Conservation (phyloP, 2,329 filamentous ascomycete species). For the Trichoderma sp. region DNA sequence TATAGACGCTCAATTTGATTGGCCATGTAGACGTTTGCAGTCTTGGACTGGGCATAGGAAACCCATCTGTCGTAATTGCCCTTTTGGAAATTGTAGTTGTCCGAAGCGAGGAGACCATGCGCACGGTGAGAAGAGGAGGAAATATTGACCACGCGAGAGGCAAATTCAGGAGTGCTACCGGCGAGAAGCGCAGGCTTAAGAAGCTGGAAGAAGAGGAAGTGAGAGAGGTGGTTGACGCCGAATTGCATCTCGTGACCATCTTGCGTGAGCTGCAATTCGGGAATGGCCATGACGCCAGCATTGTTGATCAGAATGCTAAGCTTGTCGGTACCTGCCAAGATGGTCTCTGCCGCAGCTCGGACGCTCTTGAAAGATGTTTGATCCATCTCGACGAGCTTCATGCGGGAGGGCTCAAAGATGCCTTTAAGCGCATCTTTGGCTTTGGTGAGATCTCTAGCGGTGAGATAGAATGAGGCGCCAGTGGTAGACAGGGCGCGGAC, state of each 20-base stretch:
- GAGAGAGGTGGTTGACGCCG: conserved; percentile 36
- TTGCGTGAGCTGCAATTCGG: conserved; percentile 31
- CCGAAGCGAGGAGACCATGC: conserved; percentile 1
- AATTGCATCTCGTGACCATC: conserved; percentile 37
- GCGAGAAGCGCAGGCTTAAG: conserved; percentile 16
- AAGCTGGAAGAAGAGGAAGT: conserved; percentile 40
- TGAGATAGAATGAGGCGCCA: conserved; percentile 44
- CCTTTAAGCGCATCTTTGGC: conserved; percentile 37
- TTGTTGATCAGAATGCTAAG: conserved; percentile 51
- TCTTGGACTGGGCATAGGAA: conserved; percentile 54
- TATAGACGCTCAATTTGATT: conserved; percentile 55
- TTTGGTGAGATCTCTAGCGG: conserved; percentile 43
- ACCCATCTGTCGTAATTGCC: conserved; percentile 36
- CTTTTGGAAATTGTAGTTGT: conserved; percentile 33
- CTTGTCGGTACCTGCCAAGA: conserved; percentile 37
- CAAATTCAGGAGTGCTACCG: conserved; percentile 5
- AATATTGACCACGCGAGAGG: conserved; percentile 18
- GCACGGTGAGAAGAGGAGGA: conserved; percentile 16
- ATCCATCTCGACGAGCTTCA: conserved; percentile 28
- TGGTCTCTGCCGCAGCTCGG: conserved; percentile 37
- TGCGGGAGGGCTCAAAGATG: conserved; percentile 27
- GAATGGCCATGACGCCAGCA: conserved; percentile 47
- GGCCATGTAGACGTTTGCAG: conserved; percentile 54
- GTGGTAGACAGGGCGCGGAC: conserved; percentile 44
- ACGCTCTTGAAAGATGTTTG: conserved; percentile 33